These are phyloP conservation scores for Mallotus japonicus DNA, from an alignment of 441 rosid genomes.

Conservation along the genomic window DNA sequence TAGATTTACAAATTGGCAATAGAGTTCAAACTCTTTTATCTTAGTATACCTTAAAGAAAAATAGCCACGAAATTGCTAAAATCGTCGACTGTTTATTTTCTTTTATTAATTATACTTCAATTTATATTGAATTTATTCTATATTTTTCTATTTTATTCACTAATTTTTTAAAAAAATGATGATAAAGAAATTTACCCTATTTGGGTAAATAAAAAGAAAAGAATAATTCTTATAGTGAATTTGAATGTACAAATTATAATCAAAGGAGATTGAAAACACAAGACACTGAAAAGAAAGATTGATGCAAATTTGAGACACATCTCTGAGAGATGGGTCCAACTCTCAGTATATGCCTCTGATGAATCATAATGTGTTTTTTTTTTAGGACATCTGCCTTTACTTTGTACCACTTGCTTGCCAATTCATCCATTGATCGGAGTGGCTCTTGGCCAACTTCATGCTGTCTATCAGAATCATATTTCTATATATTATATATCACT, in stretches of 20 bases:
- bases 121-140: background rate
- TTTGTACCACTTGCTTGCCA: constrained; percentile 17
- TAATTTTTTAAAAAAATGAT: background rate
- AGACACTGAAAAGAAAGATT: constrained; percentile 36
- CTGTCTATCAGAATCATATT: background rate
- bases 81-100: no score
- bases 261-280: constrained; percentile 28
- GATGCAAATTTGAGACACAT: constrained; percentile 34
- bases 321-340: constrained; percentile 42
- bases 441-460: constrained; percentile 15
- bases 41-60: no score
- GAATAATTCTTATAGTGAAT: constrained; percentile 20
- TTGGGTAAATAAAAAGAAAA: constrained; percentile 20
- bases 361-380: constrained; percentile 28
- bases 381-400: constrained; percentile 20
- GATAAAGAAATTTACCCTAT: constrained; percentile 4
- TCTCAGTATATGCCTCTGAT: constrained; percentile 25
- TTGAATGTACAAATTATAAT: constrained; percentile 23
- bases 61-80: no score
- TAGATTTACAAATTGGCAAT: no score
- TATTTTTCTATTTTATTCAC: background rate
- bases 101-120: no score
- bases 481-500: background rate
- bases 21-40: no score
- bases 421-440: background rate